A percentile compares a stretch with the other conserved stretches of the same genome.
Evolutionary conservation across 139 green algal genomes (phyloP).

Genomic region (Prasinococcaceae sp.): DNA sequence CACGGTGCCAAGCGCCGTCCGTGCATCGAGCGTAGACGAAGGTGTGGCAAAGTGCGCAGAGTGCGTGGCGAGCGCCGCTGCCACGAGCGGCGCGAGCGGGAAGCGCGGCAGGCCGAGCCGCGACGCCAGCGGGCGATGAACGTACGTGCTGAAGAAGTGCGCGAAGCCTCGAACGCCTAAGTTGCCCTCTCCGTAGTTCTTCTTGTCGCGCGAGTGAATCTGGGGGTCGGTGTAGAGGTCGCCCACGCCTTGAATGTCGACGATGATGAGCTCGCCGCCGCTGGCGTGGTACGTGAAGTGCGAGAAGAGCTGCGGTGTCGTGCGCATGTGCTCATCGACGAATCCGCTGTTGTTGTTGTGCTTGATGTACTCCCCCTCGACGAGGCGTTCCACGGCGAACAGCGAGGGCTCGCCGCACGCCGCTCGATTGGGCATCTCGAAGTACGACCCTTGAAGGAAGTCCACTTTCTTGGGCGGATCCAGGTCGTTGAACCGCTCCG

Average conservation of each 20-base stretch:
- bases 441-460: background rate
- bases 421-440: background rate
- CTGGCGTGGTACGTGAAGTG: conserved; percentile 20
- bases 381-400: conserved; percentile 19
- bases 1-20: too few relatives aligned
- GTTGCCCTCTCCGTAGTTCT: background rate
- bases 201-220: conserved; percentile 9
- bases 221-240: conserved; percentile 25
- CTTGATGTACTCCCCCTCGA: conserved; percentile 26
- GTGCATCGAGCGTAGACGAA: too few relatives aligned
- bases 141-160: background rate
- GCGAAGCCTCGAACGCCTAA: background rate
- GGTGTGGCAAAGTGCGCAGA: too few relatives aligned
- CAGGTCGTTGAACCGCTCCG: background rate
- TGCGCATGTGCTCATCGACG: conserved; percentile 1
- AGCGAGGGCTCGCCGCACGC: background rate
- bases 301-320: conserved; percentile 25
- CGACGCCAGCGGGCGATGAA: too few relatives aligned
- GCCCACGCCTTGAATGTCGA: conserved; percentile 27
- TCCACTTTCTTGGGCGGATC: background rate
- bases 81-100: too few relatives aligned
- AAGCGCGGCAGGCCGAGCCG: too few relatives aligned
- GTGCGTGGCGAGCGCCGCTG: too few relatives aligned
- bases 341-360: conserved; percentile 10
- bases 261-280: conserved; percentile 19